phyloP scores from a whole-genome alignment of 2,329 filamentous ascomycete species.

The Torrubiella hemipterigena region DNA sequence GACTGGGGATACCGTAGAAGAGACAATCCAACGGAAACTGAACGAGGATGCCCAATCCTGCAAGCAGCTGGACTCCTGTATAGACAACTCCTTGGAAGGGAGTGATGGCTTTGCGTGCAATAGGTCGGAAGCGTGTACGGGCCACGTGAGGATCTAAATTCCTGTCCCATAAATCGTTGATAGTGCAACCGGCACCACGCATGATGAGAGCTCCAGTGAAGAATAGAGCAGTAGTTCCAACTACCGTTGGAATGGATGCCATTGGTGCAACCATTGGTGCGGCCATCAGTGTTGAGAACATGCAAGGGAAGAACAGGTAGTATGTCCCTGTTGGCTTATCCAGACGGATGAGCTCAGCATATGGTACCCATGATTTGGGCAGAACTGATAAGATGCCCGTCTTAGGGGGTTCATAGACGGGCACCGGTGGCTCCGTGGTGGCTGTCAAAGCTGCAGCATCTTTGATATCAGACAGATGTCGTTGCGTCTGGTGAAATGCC shows the following conservation, averaged over 20 bases:
- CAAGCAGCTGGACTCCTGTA: slow-evolving; percentile 61
- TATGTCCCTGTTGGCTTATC: slow-evolving; percentile 74
- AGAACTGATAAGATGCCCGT: slow-evolving; percentile 59
- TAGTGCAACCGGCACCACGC: slow-evolving; percentile 77
- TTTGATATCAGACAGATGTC: slow-evolving; percentile 8
- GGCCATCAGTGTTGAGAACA: slow-evolving; percentile 74
- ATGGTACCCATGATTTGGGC: slow-evolving; percentile 48
- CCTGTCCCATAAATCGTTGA: slow-evolving; percentile 86
- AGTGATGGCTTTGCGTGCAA: slow-evolving; percentile 66
- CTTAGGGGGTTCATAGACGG: slow-evolving; percentile 54
- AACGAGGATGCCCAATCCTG: slow-evolving; percentile 61
- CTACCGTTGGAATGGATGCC: slow-evolving; percentile 44
- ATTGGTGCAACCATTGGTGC: slow-evolving; percentile 56
- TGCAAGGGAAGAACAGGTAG: slow-evolving; percentile 76
- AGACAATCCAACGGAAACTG: slow-evolving; percentile 67
- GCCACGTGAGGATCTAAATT: slow-evolving; percentile 73
- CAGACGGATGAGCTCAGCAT: slow-evolving; percentile 54
- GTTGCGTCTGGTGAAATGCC: slow-evolving; percentile 13
- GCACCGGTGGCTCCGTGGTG: slow-evolving; percentile 1
- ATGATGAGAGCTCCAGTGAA: slow-evolving; percentile 69
- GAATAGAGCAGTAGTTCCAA: slow-evolving; percentile 58
- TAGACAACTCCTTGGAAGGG: slow-evolving; percentile 62
- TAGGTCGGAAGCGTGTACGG: slow-evolving; percentile 65
- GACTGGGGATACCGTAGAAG: slow-evolving; percentile 64
- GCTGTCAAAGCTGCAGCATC: background rate